phyloP scores from a whole-genome alignment of 306 rosid genomes.

The Parietaria judaica region DNA sequence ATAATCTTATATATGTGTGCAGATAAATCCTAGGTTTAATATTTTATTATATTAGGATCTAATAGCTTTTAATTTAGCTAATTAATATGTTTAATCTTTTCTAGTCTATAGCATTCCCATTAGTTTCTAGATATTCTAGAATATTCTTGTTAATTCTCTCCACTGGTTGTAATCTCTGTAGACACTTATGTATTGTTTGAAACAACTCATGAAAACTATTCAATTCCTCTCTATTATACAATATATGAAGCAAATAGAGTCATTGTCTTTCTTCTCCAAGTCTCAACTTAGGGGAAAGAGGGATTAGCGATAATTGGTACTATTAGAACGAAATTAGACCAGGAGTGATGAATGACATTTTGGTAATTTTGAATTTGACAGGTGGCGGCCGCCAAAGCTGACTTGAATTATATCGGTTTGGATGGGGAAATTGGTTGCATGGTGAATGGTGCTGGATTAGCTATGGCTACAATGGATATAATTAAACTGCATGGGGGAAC shows the following conservation, averaged over 20 bases:
- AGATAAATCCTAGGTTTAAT: too few relatives aligned
- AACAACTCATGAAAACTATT: too few relatives aligned
- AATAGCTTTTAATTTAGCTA: too few relatives aligned
- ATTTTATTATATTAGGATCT: too few relatives aligned
- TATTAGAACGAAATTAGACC: not conserved
- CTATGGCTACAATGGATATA: conserved; percentile 99
- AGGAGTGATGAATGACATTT: not conserved
- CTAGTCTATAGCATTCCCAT: too few relatives aligned
- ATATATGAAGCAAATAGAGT: not conserved
- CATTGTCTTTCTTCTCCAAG: not conserved
- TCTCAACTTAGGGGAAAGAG: not conserved
- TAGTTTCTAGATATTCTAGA: too few relatives aligned
- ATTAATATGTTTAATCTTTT: too few relatives aligned
- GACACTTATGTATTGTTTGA: too few relatives aligned
- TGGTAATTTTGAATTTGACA: conserved; percentile 27
- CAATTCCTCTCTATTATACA: too few relatives aligned
- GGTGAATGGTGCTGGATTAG: conserved; percentile 99
- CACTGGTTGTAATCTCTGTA: too few relatives aligned
- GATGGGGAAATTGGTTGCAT: conserved; percentile 99
- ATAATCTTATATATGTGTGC: not conserved
- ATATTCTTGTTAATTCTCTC: not conserved
- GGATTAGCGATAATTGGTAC: not conserved
- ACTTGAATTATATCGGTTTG: conserved; percentile 87
- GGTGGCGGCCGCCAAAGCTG: conserved; percentile 95
- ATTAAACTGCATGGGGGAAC: conserved; percentile 96